Conservation (phyloP, 768 basidiomycete genomes). For the Boletus rubescentipes region DNA sequence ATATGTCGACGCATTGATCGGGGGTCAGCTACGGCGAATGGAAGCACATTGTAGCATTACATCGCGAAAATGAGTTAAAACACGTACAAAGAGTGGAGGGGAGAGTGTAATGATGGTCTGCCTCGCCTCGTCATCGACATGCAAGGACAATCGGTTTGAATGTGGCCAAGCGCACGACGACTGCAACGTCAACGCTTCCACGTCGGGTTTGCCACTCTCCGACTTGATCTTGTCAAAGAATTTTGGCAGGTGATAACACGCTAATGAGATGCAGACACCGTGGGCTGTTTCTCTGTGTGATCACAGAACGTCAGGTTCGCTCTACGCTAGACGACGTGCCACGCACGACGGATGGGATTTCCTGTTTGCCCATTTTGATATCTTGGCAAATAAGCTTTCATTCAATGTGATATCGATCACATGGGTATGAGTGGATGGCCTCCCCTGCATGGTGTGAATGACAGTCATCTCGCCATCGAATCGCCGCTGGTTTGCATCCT, state of each 20-base stretch:
- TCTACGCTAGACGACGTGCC: not conserved
- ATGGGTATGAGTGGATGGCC: slow-evolving; percentile 20
- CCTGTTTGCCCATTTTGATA: slow-evolving; percentile 41
- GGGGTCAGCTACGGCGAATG: slow-evolving; percentile 39
- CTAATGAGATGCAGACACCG: slow-evolving; percentile 46
- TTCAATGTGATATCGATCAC: slow-evolving; percentile 30
- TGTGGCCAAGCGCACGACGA: slow-evolving; percentile 46
- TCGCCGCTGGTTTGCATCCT: not conserved
- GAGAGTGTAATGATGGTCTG: slow-evolving; percentile 18
- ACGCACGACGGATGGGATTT: slow-evolving; percentile 32
- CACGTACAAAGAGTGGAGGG: slow-evolving; percentile 38
- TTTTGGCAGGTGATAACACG: slow-evolving; percentile 39
- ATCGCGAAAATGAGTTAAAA: slow-evolving; percentile 10
- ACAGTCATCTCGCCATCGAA: slow-evolving; percentile 21
- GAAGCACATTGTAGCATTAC: not conserved
- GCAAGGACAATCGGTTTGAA: slow-evolving; percentile 21
- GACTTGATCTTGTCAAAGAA: slow-evolving; percentile 17
- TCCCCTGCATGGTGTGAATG: slow-evolving; percentile 18
- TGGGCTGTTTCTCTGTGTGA: slow-evolving; percentile 32
- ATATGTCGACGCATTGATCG: slow-evolving; percentile 52
- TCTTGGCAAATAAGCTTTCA: slow-evolving; percentile 24
- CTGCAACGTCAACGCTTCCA: slow-evolving; percentile 22
- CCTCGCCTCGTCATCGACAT: slow-evolving; percentile 5
- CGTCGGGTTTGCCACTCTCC: slow-evolving; percentile 13
- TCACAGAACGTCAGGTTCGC: not conserved